phyloP scores from a whole-genome alignment of 441 rosid species.

The Biscutella laevigata region DNA sequence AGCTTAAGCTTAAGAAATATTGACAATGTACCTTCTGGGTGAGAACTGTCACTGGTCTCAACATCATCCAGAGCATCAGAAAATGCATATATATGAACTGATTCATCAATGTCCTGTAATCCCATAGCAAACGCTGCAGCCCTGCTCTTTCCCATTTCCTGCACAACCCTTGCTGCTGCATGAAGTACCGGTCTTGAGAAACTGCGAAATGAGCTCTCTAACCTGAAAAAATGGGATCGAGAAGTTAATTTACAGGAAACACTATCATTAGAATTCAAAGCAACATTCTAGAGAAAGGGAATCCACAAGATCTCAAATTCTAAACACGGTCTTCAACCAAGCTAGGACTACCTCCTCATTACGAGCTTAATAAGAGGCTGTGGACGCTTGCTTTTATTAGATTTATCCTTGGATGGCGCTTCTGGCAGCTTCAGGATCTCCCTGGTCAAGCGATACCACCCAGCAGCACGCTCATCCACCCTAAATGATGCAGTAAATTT shows the following conservation, averaged over 20 bases:
- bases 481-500: slow-evolving; percentile 33
- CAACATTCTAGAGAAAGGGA: slow-evolving; percentile 12
- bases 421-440: slow-evolving; percentile 97
- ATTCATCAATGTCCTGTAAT: slow-evolving; percentile 88
- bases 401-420: slow-evolving; percentile 84
- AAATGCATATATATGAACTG: slow-evolving; percentile 56
- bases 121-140: slow-evolving; percentile 98
- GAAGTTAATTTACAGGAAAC: slow-evolving; percentile 1
- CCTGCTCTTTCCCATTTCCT: slow-evolving; percentile 97
- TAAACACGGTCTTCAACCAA: slow-evolving; percentile 12
- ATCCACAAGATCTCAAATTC: slow-evolving; percentile 6
- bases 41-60: slow-evolving; percentile 71
- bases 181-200: slow-evolving; percentile 99
- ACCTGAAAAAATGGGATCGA: slow-evolving; percentile 41
- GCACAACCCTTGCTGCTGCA: slow-evolving; percentile 99
- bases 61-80: slow-evolving; percentile 61
- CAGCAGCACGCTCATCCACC: slow-evolving; percentile 94
- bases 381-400: slow-evolving; percentile 89
- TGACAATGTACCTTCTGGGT: slow-evolving; percentile 57
- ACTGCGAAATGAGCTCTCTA: slow-evolving; percentile 98
- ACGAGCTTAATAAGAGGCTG: slow-evolving; percentile 96
- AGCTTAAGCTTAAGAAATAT: slow-evolving; percentile 1
- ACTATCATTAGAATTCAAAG: slow-evolving; percentile 12
- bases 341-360: slow-evolving; percentile 75
- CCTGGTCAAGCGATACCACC: slow-evolving; percentile 97